These are phyloP conservation scores for Chaetothyriales sp. DNA, from an alignment of 2,329 filamentous ascomycete species.

Conservation along the genomic window DNA sequence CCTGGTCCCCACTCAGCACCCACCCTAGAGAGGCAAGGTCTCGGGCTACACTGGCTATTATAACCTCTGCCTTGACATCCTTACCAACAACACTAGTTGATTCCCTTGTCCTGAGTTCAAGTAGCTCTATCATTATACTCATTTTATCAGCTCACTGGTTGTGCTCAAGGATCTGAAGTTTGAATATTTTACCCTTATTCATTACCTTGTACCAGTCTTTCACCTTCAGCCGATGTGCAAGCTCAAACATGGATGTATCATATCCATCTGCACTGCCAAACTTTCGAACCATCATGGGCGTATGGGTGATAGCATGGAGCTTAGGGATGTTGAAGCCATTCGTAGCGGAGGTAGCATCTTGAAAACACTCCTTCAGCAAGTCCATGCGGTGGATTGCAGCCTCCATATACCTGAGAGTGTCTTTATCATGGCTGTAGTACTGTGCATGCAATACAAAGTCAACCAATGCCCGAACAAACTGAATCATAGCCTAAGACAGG, in stretches of 20 bases:
- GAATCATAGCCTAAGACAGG: not conserved
- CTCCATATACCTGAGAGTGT: not conserved
- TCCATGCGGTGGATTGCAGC: not conserved
- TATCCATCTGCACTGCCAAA: not conserved
- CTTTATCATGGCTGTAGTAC: not conserved
- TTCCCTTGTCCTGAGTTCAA: not conserved
- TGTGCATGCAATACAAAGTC: not conserved
- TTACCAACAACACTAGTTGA: not conserved
- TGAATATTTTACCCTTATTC: not conserved
- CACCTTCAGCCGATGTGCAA: not conserved
- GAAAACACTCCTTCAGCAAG: not conserved
- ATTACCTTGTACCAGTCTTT: not conserved
- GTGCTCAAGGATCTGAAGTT: not conserved
- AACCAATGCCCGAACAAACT: not conserved
- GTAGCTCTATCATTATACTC: not conserved
- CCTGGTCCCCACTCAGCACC: not conserved
- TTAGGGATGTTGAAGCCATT: slow-evolving; percentile 1
- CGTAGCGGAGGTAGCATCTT: not conserved
- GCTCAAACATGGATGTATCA: not conserved
- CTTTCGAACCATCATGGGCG: not conserved
- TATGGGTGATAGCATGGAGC: not conserved
- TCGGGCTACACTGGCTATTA: not conserved
- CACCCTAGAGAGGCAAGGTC: not conserved
- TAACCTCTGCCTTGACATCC: not conserved
- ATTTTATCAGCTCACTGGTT: not conserved